A percentile compares a stretch with the other conserved stretches of the same genome.
These are phyloP conservation scores for Durotheca rogersii DNA, from an alignment of 495 filamentous ascomycete species.

Conservation along the genomic window DNA sequence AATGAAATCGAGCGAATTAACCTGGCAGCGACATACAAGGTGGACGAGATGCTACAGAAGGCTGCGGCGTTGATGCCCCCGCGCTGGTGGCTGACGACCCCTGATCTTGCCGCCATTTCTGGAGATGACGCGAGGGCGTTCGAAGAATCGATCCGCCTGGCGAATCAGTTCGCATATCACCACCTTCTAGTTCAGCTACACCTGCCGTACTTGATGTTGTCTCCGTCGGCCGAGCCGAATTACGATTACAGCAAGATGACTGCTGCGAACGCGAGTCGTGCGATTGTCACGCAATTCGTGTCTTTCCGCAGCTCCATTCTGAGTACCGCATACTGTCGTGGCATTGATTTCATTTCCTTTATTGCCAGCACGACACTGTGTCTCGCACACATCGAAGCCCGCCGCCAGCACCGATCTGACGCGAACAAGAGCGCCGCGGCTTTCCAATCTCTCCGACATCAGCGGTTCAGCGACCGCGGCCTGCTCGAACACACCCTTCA, in stretches of 20 bases:
- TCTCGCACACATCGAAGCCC: slow-evolving; percentile 38
- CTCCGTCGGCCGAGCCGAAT: slow-evolving; percentile 11
- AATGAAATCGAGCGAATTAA: slow-evolving; percentile 23
- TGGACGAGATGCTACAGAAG: slow-evolving; percentile 35
- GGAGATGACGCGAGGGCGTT: slow-evolving; percentile 13
- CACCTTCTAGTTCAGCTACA: slow-evolving; percentile 40
- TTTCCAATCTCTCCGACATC: slow-evolving; percentile 42
- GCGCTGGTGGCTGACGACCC: slow-evolving; percentile 36
- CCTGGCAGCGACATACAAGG: slow-evolving; percentile 26
- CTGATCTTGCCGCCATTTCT: slow-evolving; percentile 4
- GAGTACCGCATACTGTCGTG: slow-evolving; percentile 36
- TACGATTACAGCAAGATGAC: slow-evolving; percentile 42
- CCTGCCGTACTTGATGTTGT: slow-evolving; percentile 39
- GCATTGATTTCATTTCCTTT: slow-evolving; percentile 43
- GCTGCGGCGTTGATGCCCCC: slow-evolving; percentile 36
- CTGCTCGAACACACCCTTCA: slow-evolving; percentile 45
- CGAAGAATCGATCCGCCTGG: slow-evolving; percentile 27
- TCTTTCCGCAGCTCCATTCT: slow-evolving; percentile 33
- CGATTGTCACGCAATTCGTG: slow-evolving; percentile 41
- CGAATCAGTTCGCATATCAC: slow-evolving; percentile 38
- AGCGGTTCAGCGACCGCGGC: slow-evolving; percentile 45
- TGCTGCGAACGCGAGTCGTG: slow-evolving; percentile 40
- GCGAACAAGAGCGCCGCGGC: slow-evolving; percentile 2
- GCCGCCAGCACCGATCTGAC: slow-evolving; percentile 10
- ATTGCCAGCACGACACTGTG: slow-evolving; percentile 38